Conservation (phyloP, 2,329 filamentous ascomycete genomes). For the Alternaria hordeiaustralica region DNA sequence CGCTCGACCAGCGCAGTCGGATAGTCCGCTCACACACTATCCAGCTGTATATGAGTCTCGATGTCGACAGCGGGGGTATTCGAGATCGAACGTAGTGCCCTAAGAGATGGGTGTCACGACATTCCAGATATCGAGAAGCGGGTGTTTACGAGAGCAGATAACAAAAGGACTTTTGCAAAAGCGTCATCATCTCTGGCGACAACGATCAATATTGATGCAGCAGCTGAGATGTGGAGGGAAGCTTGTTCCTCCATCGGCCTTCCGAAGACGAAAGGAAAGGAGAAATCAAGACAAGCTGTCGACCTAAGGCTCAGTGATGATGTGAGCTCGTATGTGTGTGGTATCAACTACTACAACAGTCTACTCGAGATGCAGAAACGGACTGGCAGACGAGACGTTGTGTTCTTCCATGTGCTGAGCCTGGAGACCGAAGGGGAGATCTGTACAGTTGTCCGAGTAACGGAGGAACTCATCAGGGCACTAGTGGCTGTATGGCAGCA, state of each 20-base stretch:
- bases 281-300: background rate
- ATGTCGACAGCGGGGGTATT: constrained; percentile 67
- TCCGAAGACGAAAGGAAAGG: background rate
- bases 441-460: background rate
- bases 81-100: constrained; percentile 70
- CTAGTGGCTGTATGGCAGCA: constrained; percentile 28
- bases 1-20: background rate
- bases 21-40: background rate
- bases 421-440: background rate
- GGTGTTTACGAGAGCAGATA: constrained; percentile 36
- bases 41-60: constrained; percentile 70
- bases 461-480: background rate
- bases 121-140: constrained; percentile 69
- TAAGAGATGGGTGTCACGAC: constrained; percentile 62
- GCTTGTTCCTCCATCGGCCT: background rate
- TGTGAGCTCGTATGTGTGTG: constrained; percentile 53
- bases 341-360: constrained; percentile 53
- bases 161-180: background rate
- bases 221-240: background rate
- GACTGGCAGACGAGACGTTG: constrained; percentile 31
- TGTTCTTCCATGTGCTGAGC: constrained; percentile 13
- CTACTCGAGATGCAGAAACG: constrained; percentile 37
- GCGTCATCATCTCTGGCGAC: background rate
- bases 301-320: constrained; percentile 43
- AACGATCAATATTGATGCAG: background rate